Evolutionary conservation across 23 red algal species (phyloP), one percentile per base, ranked within the genome.

Genomic region (Gracilaria domingensis): DNA sequence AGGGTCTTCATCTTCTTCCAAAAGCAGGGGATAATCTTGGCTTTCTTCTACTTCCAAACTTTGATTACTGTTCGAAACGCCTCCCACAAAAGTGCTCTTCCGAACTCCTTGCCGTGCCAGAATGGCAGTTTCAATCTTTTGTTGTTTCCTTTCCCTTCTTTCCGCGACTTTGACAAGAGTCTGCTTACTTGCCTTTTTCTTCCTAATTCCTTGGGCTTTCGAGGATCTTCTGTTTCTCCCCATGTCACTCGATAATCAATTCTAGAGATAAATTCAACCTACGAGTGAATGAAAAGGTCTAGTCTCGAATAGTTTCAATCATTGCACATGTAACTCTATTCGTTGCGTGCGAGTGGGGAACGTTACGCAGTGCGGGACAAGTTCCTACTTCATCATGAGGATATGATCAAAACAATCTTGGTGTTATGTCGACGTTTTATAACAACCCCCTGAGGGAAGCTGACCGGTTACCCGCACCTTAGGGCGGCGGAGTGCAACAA

Each of bases 101-200:
- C 72, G 72, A 77, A 77, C 45, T 77, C 72, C 72, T 24, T 77
- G 20, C 16, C 72, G 72, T 30, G 72, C 72, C 38, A 50, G 21
- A 49, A 77, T 77, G 72, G 72, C 38, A 26, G 72, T 23, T 40
- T 82, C 4, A 36, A 82, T 59, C 79, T 53, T 82, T 65, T 82
- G 35, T 32, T 82, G 79, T 38, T 82, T 82, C 36, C 12, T 65
- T 24, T 82, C 79, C 29, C 58, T 82, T 56, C 54, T 25, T 33
- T 82, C 79, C 20, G 79, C 79, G 11, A 82, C 79, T 36, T 53
- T 82, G 7, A 82, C 79, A 26, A 82, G 58, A 13, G 58, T 59
- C 33, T 82, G 79, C 42, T 64, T 82, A 35, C 54, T 65, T 38
- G 48, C 4, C 53, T 64, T 82, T 65, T 65, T 82, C 58, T 82